Evolutionary conservation across 73 alveolate genomes (phyloP).

Genomic region (Tetrahymena elliotti): DNA sequence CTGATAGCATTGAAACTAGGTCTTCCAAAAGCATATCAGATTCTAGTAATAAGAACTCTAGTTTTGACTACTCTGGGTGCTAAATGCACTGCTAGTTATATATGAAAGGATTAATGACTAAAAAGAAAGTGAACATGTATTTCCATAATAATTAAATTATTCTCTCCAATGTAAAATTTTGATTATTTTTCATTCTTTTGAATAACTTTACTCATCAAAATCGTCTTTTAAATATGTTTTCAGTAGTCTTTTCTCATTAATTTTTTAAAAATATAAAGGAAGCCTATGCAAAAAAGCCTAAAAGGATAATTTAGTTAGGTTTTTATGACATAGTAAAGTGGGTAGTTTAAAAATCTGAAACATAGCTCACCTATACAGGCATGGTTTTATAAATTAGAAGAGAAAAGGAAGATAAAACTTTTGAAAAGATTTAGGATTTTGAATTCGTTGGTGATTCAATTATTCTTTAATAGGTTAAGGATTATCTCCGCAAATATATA

Average conservation of each 20-base stretch:
- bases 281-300: background rate
- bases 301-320: background rate
- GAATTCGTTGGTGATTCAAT: background rate
- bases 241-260: background rate
- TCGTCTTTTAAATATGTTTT: background rate
- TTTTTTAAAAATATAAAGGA: background rate
- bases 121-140: background rate
- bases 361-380: background rate
- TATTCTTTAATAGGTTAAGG: background rate
- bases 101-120: background rate
- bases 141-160: background rate
- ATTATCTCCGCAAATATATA: background rate
- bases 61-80: background rate
- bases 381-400: background rate
- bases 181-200: background rate
- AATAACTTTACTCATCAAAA: background rate
- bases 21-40: background rate
- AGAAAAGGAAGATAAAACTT: background rate
- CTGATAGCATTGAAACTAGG: background rate
- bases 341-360: background rate
- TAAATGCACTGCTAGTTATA: background rate
- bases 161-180: background rate
- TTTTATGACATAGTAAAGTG: background rate
- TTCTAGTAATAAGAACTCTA: background rate
- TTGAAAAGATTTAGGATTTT: background rate